Base-by-base conservation (phyloP, 2,329 filamentous ascomycete species). In the Endoconidiophora polonica region DNA sequence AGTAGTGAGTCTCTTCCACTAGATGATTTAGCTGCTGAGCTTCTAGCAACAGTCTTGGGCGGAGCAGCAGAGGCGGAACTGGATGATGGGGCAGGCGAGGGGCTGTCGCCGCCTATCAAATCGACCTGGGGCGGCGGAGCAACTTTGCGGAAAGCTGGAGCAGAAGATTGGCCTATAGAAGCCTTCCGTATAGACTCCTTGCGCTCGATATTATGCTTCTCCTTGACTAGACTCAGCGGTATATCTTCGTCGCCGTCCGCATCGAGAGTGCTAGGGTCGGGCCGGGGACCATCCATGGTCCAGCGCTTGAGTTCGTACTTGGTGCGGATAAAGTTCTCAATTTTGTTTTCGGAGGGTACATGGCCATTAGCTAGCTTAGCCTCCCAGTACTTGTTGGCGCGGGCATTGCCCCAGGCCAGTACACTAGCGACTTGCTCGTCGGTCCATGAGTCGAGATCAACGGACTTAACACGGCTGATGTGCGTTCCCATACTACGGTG, bases 311-410 rank as follows among this genome's bases (percentile, higher is more conserved):
- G 83, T 65, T 98, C 91, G 66, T 98, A 98, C 67, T 98, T 98
- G 51, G 93, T 98, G 57, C 91, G 81, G 59, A 98, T 96, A 62
- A 98, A 98, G 71, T 96, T 98, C 74, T 98, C 91, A 59, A 98
- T 96, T 74, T 98, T 98, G 57, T 84, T 77, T 69, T 98, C 93
- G 20, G 90, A 94, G 1, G 91, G 91, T 44, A 90, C 79, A 66
- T 98, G 91, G 53, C 88, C 88, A 12, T 82, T 69, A 2, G 90
- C 87, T 60, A 98, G 69, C 68, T 96, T 98, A 55, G 85, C 78
- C 67, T 98, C 93, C 90, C 90, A 98, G 65, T 96, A 94, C 72
- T 94, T 96, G 70, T 98, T 98, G 51, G 91, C 91, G 65, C 88
- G 81, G 50, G 83, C 77, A 65, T 98, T 98, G 54, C 91, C 91